phyloP scores from a whole-genome alignment of 805 yeast genomes.

The Wickerhamomyces chambardii region DNA sequence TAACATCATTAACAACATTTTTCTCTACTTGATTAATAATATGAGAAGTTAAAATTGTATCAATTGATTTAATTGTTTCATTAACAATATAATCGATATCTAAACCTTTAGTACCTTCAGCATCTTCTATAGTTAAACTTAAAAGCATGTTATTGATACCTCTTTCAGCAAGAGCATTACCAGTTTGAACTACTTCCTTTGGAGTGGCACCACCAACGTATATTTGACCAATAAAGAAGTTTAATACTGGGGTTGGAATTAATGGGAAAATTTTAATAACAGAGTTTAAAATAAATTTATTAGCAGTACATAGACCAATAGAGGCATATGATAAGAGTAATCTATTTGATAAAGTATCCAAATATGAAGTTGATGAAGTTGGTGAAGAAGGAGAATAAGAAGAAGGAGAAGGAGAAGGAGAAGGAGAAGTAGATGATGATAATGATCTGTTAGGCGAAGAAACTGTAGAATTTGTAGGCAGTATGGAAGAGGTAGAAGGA shows the following conservation, averaged over 20 bases:
- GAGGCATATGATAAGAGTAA: constrained; percentile 58
- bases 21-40: constrained; percentile 47
- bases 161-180: constrained; percentile 52
- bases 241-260: constrained; percentile 65
- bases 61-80: constrained; percentile 60
- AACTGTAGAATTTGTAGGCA: constrained; percentile 7
- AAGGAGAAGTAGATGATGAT: no score
- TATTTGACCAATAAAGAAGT: constrained; percentile 65
- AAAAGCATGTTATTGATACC: constrained; percentile 94
- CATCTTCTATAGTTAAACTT: constrained; percentile 88
- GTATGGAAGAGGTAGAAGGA: constrained; percentile 4
- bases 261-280: constrained; percentile 64
- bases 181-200: constrained; percentile 62
- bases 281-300: constrained; percentile 49
- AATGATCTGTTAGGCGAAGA: no score
- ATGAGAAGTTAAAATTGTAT: constrained; percentile 62
- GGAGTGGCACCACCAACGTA: constrained; percentile 89
- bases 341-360: constrained; percentile 40
- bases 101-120: constrained; percentile 63
- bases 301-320: constrained; percentile 62
- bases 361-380: constrained; percentile 26
- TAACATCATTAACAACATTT: constrained; percentile 33
- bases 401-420: no score
- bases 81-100: constrained; percentile 50
- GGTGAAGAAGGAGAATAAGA: no score